These are phyloP conservation scores for Hypoxylon crocopeplum DNA, from an alignment of 495 filamentous ascomycete species.

Conservation along the genomic window DNA sequence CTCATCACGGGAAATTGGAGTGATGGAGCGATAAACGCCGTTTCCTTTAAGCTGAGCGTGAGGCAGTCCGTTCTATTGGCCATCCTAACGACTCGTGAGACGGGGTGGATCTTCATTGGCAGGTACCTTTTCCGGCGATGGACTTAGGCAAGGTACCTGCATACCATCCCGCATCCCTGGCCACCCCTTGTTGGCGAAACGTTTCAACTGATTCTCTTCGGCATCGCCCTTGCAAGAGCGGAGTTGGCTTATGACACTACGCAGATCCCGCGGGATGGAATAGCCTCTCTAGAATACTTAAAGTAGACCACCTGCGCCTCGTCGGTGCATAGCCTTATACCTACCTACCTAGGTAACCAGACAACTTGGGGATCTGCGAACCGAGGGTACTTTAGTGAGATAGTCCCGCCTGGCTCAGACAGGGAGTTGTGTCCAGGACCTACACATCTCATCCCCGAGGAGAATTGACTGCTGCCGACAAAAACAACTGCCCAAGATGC, in stretches of 20 bases:
- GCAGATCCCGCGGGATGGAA: constrained; percentile 18
- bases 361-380: no score
- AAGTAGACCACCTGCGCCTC: constrained; percentile 10
- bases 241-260: constrained; percentile 8
- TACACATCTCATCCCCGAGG: no score
- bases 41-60: constrained; percentile 18
- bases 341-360: no score
- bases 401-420: no score
- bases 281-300: constrained; percentile 1
- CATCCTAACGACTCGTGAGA: background rate
- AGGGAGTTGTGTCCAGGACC: no score
- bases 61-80: constrained; percentile 21
- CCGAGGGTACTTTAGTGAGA: no score
- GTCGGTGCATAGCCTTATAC: constrained; percentile 11
- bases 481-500: constrained; percentile 14
- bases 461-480: background rate
- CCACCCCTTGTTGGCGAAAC: constrained; percentile 20
- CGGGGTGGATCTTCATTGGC: constrained; percentile 8
- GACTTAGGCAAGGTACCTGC: constrained; percentile 10
- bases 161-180: background rate
- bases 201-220: constrained; percentile 23
- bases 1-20: constrained; percentile 18
- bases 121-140: constrained; percentile 1
- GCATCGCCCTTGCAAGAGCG: constrained; percentile 11
- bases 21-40: background rate